Base-by-base conservation (phyloP, 306 rosid species). In the Trifolium dubium region DNA sequence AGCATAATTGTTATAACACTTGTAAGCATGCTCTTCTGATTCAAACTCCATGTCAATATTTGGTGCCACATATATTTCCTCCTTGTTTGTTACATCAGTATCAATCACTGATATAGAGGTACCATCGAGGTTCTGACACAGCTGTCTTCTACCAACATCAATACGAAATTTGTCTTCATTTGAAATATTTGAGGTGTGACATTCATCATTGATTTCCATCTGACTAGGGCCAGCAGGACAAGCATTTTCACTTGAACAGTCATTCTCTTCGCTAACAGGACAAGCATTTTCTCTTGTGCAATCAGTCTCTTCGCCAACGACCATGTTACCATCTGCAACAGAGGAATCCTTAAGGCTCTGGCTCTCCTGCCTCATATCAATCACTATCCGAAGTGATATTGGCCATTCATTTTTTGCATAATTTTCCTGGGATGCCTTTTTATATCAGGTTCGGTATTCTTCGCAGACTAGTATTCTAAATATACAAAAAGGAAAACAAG, bases 1-100 rank as follows among this genome's bases (percentile, higher is more conserved):
- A 65, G 90, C 92, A 78, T 84, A 84, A 69, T 77, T 72, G 73
- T 84, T 75, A 58, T 88, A 88, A 73, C 87, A 84, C 74, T 73
- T 78, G 64, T 86, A 86, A 11, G 92, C 92, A 49, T 82, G 85
- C 30, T 84, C 87, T 82, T 88, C 92, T 56, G 90, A 86, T 73
- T 84, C 87, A 66, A 84, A 88, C 68, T 84, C 92, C 79, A 76
- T 18, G n/a, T 87, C 90, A 50, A 88, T 59, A 58, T 78, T 73
- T 4, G 86, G 88, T 31, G 43, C 80, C 47, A 73, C 66, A 63
- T 73, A 80, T 32, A 41, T 29, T 28, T 73, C 85, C 58, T 71
- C 80, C 76, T 77, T 81, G 18, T 37, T 64, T 75, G 66, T 69
- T 11, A 77, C 59, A 55, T 62, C 63, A 40, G 70, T 53, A 49